Evolutionary conservation across 2,329 filamentous ascomycete species (phyloP), one percentile per base, ranked within the genome.

Genomic region (Plenodomus tracheiphilus): DNA sequence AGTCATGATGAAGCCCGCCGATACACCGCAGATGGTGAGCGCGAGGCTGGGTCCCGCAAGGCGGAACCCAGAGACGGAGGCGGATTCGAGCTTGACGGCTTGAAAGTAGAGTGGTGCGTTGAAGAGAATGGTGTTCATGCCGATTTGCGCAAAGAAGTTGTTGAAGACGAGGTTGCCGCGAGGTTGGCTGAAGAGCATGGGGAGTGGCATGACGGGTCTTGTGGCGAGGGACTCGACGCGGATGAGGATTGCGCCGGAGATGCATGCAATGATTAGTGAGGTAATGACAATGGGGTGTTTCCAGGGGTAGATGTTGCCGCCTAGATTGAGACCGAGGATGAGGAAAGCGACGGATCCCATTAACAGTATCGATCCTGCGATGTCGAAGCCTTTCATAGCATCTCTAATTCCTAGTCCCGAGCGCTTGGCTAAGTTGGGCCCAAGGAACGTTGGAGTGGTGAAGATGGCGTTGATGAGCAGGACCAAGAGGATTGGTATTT

Each of bases 61-160:
- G 37, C 85, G 82, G 21, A 91, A 80, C n/a, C 88, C 88, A 0
- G 88, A 89, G 19, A 79, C 76, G 0, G 88, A 90, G 15, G 88
- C 85, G 5, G 79, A 81, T 49, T 86, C 84, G 17, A 74, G 68
- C 39, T 73, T 72, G 25, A 74, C 73, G 21, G 73, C 73, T 56
- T 75, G 73, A 50, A 75, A 91, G 75, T 86, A 92, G 7, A 92
- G 76, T 0, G 88, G 88, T 5, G 84, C 84, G 61, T 86, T 86
- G 72, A 89, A 89, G 15, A 88, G 74, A 55, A 88, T 82, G 2
- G 78, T 79, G 52, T 81, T 79, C 50, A 79, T 69, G 1, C 77
- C 75, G 15, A 81, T 69, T 5, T 73, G 66, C 0, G 75, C 75
- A 52, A 81, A 79, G 59, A 81, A 81, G 54, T 80, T 81, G 48